Evolutionary conservation across 306 rosid genomes (phyloP), one percentile per base, ranked within the genome.

Genomic region (Inga leiocalycina): DNA sequence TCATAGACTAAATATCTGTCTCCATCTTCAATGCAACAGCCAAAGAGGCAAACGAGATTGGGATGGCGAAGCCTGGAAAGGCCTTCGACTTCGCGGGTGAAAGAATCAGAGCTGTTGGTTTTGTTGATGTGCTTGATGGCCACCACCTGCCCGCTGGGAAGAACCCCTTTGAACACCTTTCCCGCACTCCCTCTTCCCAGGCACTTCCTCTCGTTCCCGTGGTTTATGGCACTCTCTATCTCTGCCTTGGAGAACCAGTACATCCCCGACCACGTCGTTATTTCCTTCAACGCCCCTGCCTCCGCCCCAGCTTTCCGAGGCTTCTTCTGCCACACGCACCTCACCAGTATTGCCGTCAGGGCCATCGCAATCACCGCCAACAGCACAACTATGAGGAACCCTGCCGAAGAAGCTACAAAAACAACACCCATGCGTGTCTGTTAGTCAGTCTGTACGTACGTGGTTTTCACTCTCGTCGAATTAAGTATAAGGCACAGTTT

Each of bases 181-280:
- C 98, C 98, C 0, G 98, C 98, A 71, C 97, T 93, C 17, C 98
- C 98, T 19, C 97, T 72, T 37, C 98, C 98, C 2, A 95, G 86
- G 86, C 85, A 61, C 73, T 84, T 79, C 79, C 78, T 89, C 37
- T 90, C 90, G 4, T 46, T 77, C 0, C 85, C 88, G 8, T 41
- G 71, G 30, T 85, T 87, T 27, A 95, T 83, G 27, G 98, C 98
- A 12, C 61, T 89, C 78, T 88, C 95, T 54, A 95, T 95, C 90
- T 95, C 98, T 1, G 86, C 72, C 82, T 85, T 88, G 4, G 95
- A 84, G 85, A 95, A 95, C 83, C 91, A 86, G 66, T 95, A 93
- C 8, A 95, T 81, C 43, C 95, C 95, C 2, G 98, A 89, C 91
- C 97, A 95, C 0, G 85, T 37, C 2, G 75, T 49, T 4, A 78